A percentile compares a stretch with the other conserved stretches of the same genome.
Evolutionary conservation across 2,329 filamentous ascomycete genomes (phyloP).

Genomic region (Escovopsis weberi): DNA sequence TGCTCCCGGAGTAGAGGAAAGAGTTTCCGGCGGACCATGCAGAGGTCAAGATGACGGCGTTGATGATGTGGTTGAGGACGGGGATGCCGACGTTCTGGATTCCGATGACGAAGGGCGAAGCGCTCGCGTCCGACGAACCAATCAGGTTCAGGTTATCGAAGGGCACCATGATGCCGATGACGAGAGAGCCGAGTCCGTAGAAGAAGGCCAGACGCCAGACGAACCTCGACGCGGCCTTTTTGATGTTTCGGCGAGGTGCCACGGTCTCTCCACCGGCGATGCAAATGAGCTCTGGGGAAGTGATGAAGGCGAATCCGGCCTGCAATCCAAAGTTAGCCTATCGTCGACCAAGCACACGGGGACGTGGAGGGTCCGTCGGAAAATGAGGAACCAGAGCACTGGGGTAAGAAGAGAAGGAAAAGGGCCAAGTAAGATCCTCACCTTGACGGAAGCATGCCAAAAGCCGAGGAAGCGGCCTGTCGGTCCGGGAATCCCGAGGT

Average conservation of each 20-base stretch:
- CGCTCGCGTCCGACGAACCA: conserved; percentile 38
- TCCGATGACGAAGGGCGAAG: conserved; percentile 51
- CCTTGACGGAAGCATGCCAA: conserved; percentile 39
- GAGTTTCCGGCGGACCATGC: conserved; percentile 49
- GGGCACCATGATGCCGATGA: conserved; percentile 48
- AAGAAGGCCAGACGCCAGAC: conserved; percentile 48
- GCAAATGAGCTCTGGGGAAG: conserved; percentile 47
- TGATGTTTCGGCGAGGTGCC: conserved; percentile 50
- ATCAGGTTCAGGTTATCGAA: conserved; percentile 50
- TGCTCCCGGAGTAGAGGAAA: conserved; percentile 51
- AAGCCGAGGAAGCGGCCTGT: conserved; percentile 43
- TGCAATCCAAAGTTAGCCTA: not conserved
- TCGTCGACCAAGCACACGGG: not conserved
- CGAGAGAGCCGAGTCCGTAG: conserved; percentile 46
- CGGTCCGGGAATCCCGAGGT: conserved; percentile 25
- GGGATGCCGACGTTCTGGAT: conserved; percentile 52
- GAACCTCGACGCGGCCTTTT: conserved; percentile 47
- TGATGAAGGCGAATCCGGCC: conserved; percentile 47
- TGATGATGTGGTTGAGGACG: conserved; percentile 51
- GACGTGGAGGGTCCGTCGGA: too few species aligned
- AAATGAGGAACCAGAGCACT: not conserved
- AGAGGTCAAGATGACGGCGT: conserved; percentile 51
- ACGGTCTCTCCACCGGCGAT: conserved; percentile 51
- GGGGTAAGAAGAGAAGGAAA: not conserved
- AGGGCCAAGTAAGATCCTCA: conserved; percentile 1